Percentiles rank a stretch among this genome's conserved stretches.
phyloP scores from a whole-genome alignment of 2,329 filamentous ascomycete species.

The Clonostachys byssicola region DNA sequence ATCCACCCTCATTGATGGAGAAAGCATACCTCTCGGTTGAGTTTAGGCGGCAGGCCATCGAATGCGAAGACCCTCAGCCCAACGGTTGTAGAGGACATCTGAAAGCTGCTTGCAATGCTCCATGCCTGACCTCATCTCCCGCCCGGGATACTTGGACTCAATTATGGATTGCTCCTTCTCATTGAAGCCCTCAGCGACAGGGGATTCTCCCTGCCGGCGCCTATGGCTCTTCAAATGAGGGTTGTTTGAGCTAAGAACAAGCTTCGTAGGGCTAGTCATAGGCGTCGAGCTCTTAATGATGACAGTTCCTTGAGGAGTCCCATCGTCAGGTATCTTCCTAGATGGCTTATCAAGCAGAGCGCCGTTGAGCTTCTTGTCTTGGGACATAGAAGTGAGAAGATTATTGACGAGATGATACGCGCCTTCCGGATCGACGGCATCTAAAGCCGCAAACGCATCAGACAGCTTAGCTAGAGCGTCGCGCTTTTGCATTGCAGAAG shows the following conservation, averaged over 20 bases:
- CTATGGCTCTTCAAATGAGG: constrained; percentile 79
- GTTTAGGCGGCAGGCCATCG: constrained; percentile 53
- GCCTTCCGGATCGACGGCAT: constrained; percentile 86
- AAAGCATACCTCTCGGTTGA: neutral
- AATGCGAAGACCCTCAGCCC: constrained; percentile 77
- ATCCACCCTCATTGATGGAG: no score
- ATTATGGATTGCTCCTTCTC: constrained; percentile 40
- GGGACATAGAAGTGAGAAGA: constrained; percentile 69
- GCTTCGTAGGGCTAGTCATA: constrained; percentile 49
- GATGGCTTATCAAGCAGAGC: constrained; percentile 37
- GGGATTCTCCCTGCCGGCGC: constrained; percentile 51
- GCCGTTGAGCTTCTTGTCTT: constrained; percentile 60
- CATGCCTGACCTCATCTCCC: constrained; percentile 65
- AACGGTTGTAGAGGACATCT: constrained; percentile 86
- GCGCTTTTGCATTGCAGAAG: constrained; percentile 59
- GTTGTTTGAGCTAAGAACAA: constrained; percentile 77
- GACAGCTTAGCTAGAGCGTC: constrained; percentile 80
- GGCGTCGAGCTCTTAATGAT: constrained; percentile 49
- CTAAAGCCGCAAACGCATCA: constrained; percentile 80
- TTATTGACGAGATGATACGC: constrained; percentile 79
- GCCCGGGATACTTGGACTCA: constrained; percentile 50
- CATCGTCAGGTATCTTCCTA: constrained; percentile 33
- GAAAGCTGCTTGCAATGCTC: constrained; percentile 87
- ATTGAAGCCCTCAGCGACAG: constrained; percentile 22
- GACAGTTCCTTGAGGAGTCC: constrained; percentile 50